Percentiles rank a stretch among this genome's conserved stretches.
These are phyloP conservation scores for Zygosaccharomyces lentus DNA, from an alignment of 805 yeast species.

Conservation along the genomic window DNA sequence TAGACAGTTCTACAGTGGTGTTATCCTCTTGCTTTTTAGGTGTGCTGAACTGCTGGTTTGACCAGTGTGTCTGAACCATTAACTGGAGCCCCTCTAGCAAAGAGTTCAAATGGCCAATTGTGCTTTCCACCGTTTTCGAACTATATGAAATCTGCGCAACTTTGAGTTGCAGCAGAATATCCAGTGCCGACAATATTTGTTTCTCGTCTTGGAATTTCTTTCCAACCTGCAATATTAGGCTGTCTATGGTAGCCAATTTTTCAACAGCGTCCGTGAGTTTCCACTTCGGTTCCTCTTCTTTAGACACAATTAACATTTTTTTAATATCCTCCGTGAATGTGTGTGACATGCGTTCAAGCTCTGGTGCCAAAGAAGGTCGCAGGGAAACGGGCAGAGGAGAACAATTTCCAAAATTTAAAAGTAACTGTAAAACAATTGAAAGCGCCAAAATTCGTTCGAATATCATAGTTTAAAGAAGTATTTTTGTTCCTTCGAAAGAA, in stretches of 20 bases:
- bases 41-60: background rate
- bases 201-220: constrained; percentile 4
- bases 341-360: background rate
- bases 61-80: background rate
- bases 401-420: background rate
- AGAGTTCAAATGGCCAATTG: constrained; percentile 5
- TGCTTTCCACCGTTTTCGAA: background rate
- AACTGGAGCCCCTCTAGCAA: background rate
- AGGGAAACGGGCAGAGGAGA: background rate
- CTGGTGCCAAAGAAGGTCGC: background rate
- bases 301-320: constrained; percentile 1
- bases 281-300: background rate
- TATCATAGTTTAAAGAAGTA: background rate
- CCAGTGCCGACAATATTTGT: constrained; percentile 7
- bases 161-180: constrained; percentile 6
- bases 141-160: constrained; percentile 3
- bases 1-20: background rate
- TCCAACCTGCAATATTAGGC: background rate
- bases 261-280: constrained; percentile 1
- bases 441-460: background rate
- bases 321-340: constrained; percentile 3
- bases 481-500: background rate
- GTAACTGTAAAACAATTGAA: background rate
- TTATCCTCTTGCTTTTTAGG: too few species aligned
- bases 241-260: background rate